Percentiles rank a stretch among this genome's conserved stretches.
Evolutionary conservation across 2,329 filamentous ascomycete genomes (phyloP).

Genomic region (Sporothrix euskadiensis): DNA sequence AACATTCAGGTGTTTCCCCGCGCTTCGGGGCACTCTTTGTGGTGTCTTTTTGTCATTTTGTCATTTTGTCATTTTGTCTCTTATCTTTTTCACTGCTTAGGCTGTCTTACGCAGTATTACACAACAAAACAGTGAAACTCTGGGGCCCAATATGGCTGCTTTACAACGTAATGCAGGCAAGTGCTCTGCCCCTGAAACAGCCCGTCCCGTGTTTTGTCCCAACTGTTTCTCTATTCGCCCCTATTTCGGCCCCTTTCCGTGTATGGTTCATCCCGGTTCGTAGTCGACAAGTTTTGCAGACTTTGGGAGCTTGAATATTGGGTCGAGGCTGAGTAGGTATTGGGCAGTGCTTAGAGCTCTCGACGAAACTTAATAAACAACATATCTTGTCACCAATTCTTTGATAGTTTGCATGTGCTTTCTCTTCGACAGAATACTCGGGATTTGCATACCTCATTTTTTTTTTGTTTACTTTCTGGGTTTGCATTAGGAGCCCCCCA

Average conservation of each 20-base stretch:
- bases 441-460: neutral
- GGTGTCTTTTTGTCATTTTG: neutral
- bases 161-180: neutral
- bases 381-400: too few species aligned
- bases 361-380: too few species aligned
- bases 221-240: neutral
- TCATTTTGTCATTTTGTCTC: neutral
- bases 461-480: neutral
- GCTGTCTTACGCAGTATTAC: constrained; percentile 3
- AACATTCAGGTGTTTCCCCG: neutral
- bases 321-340: neutral
- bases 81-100: too few species aligned
- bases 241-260: neutral
- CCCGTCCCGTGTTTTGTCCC: neutral
- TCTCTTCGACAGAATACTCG: too few species aligned
- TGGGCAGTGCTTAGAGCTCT: too few species aligned
- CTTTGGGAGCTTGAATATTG: neutral
- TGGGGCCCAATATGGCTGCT: neutral
- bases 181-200: neutral
- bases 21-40: neutral
- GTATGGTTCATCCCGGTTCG: constrained; percentile 1
- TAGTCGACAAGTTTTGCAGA: neutral
- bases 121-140: neutral
- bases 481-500: neutral
- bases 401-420: too few species aligned